Percentiles rank a stretch among this genome's conserved stretches.
These are phyloP conservation scores for Sesbania bispinosa DNA, from an alignment of 306 rosid species.

Conservation along the genomic window DNA sequence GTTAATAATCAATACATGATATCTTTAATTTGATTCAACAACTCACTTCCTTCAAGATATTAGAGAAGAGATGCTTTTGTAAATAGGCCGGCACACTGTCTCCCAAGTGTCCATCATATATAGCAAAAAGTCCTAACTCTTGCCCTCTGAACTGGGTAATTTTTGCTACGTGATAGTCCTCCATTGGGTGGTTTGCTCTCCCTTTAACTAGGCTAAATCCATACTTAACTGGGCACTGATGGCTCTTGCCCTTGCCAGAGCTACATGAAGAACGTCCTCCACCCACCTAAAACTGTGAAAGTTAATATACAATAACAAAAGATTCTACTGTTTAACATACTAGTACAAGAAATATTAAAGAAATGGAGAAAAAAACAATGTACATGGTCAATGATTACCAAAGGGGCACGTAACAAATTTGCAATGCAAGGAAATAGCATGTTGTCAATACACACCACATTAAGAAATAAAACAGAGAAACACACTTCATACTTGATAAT, in stretches of 20 bases:
- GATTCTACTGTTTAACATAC: neutral
- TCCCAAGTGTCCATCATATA: conserved; percentile 86
- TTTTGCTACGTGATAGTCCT: conserved; percentile 82
- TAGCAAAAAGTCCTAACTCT: conserved; percentile 84
- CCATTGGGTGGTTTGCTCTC: conserved; percentile 90
- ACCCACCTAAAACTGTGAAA: conserved; percentile 42
- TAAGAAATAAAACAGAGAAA: neutral
- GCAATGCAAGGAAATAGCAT: neutral
- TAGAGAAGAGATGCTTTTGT: conserved; percentile 72
- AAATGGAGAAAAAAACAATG: neutral
- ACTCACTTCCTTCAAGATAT: conserved; percentile 82
- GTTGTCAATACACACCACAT: neutral
- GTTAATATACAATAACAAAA: conserved; percentile 10
- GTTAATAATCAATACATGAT: neutral
- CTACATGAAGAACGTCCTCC: conserved; percentile 70
- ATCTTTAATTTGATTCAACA: conserved; percentile 13
- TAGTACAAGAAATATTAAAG: neutral
- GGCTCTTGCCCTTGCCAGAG: conserved; percentile 83
- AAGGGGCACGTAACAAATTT: neutral
- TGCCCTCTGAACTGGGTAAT: conserved; percentile 42
- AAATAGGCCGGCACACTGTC: conserved; percentile 78
- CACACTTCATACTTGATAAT: neutral
- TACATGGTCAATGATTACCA: neutral
- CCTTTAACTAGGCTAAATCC: conserved; percentile 87
- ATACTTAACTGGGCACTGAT: conserved; percentile 59